phyloP scores from a whole-genome alignment of 495 filamentous ascomycete genomes.

The Penicillium parvum region DNA sequence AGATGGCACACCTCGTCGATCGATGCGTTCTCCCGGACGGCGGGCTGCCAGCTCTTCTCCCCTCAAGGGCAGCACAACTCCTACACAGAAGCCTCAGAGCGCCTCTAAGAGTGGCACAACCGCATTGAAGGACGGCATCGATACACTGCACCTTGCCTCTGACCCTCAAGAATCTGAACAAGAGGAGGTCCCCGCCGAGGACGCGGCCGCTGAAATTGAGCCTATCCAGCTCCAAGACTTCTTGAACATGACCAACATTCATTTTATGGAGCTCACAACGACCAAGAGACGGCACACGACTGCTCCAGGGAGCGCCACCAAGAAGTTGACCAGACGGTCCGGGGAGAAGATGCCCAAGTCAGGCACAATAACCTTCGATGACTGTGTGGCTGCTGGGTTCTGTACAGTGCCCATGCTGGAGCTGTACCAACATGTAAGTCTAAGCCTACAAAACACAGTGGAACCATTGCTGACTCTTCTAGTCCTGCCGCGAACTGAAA shows the following conservation, averaged over 20 bases:
- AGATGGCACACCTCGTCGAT: slow-evolving; percentile 56
- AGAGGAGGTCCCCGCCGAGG: slow-evolving; percentile 12
- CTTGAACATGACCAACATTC: slow-evolving; percentile 88
- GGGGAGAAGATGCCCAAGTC: slow-evolving; percentile 42
- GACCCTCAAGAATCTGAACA: slow-evolving; percentile 17
- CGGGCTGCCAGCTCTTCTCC: slow-evolving; percentile 32
- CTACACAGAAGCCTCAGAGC: slow-evolving; percentile 23
- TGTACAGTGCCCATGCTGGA: slow-evolving; percentile 92
- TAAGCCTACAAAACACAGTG: not conserved
- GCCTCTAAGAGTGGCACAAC: slow-evolving; percentile 17
- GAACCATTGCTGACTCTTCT: slow-evolving; percentile 28
- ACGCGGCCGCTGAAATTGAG: slow-evolving; percentile 44
- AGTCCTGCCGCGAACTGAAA: slow-evolving; percentile 91
- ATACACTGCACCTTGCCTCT: slow-evolving; percentile 21
- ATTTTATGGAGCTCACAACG: slow-evolving; percentile 92
- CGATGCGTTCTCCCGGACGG: slow-evolving; percentile 46
- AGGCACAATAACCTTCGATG: slow-evolving; percentile 54
- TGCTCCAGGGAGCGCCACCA: slow-evolving; percentile 51
- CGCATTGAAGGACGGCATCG: slow-evolving; percentile 23
- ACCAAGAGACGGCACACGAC: slow-evolving; percentile 88
- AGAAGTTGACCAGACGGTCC: slow-evolving; percentile 32
- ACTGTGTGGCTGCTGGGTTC: slow-evolving; percentile 80
- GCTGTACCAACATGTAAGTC: slow-evolving; percentile 83
- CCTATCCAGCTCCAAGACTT: slow-evolving; percentile 88
- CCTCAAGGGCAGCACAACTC: slow-evolving; percentile 32